Evolutionary conservation across 352 stramenopile genomes (phyloP).

Genomic region (Globisporangium emineosum): DNA sequence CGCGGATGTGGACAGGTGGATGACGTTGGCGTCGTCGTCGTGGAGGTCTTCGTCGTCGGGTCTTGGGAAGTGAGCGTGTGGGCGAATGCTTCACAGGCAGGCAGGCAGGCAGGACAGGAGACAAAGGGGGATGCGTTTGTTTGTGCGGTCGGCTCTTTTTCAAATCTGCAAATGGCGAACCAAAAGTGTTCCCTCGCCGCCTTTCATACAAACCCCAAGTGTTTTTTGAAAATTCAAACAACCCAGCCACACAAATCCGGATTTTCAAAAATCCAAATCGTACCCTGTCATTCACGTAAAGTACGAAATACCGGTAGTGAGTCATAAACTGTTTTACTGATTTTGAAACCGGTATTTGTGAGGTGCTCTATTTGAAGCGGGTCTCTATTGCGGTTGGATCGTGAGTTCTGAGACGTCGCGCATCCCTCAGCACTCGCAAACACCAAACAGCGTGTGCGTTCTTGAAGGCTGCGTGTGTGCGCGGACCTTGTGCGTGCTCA

Average conservation of each 20-base stretch:
- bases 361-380: not conserved
- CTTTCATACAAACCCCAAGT: slow-evolving; percentile 9
- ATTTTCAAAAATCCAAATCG: not conserved
- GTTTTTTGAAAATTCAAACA: slow-evolving; percentile 22
- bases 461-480: not conserved
- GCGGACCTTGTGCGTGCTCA: not conserved
- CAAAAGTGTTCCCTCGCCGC: not conserved
- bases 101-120: slow-evolving; percentile 6
- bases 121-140: slow-evolving; percentile 6
- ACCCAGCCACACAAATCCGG: not conserved
- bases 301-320: not conserved
- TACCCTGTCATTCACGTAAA: not conserved
- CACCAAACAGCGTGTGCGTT: not conserved
- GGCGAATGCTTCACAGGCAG: slow-evolving; percentile 14
- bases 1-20: slow-evolving; percentile 3
- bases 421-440: not conserved
- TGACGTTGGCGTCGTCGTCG: not conserved
- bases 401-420: not conserved
- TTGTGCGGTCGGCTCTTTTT: slow-evolving; percentile 14
- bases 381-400: slow-evolving; percentile 2
- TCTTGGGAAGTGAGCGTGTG: slow-evolving; percentile 9
- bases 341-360: not conserved
- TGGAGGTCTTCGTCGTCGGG: not conserved
- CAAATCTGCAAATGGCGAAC: slow-evolving; percentile 3
- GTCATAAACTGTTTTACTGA: not conserved